Evolutionary conservation across 345 rosid genomes (phyloP).

Genomic region (Aquilaria malaccensis): DNA sequence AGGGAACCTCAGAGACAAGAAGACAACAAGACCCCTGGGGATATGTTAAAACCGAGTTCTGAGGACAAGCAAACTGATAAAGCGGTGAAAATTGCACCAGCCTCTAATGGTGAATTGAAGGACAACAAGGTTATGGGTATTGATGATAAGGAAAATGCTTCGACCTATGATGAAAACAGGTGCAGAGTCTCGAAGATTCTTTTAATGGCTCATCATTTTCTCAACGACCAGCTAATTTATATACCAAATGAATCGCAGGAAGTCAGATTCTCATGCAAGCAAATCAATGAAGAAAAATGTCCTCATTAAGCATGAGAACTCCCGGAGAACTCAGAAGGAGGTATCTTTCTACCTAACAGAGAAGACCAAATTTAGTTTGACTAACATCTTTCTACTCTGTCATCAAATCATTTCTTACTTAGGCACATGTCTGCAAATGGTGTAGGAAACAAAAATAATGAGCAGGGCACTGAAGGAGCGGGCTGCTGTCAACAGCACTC

Average conservation of each 20-base stretch:
- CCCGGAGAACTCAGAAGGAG: conserved; percentile 36
- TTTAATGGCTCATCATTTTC: not conserved
- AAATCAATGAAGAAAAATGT: conserved; percentile 22
- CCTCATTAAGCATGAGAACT: conserved; percentile 29
- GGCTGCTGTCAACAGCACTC: conserved; percentile 18
- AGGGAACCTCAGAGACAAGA: not conserved
- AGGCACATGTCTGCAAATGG: conserved; percentile 5
- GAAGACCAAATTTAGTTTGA: not conserved
- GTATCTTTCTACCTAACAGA: not conserved
- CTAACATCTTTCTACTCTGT: conserved; percentile 1
- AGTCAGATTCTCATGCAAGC: conserved; percentile 12
- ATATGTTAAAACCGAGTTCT: conserved; percentile 4
- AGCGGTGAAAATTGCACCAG: conserved; percentile 16
- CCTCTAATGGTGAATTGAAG: conserved; percentile 21
- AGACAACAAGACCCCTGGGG: conserved; percentile 9
- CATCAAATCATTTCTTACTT: conserved; percentile 4
- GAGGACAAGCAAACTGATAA: conserved; percentile 8
- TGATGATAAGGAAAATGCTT: conserved; percentile 51
- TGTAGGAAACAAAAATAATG: conserved; percentile 33
- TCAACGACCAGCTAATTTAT: not conserved
- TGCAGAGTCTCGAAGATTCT: conserved; percentile 14
- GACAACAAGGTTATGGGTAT: conserved; percentile 17
- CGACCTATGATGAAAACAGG: conserved; percentile 48
- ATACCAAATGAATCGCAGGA: conserved; percentile 25
- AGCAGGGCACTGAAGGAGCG: conserved; percentile 34